phyloP scores from a whole-genome alignment of 495 filamentous ascomycete species.

The Aspergillus sclerotiicarbonarius region DNA sequence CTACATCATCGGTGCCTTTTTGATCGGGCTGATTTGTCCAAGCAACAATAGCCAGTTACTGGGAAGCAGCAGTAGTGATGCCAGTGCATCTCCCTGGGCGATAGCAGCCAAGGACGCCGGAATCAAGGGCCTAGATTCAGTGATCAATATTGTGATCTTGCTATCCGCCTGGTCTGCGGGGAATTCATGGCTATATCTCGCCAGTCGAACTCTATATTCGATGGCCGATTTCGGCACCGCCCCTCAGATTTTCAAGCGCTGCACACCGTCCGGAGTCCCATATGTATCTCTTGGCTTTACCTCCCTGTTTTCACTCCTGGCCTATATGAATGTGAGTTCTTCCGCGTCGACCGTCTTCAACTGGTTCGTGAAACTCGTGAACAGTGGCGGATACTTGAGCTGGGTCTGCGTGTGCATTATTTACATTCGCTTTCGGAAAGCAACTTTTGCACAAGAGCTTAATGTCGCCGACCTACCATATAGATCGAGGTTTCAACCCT shows the following conservation, averaged over 20 bases:
- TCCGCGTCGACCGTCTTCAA: conserved; percentile 19
- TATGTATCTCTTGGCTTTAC: conserved; percentile 26
- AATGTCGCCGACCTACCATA: conserved; percentile 37
- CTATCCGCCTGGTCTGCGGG: conserved; percentile 62
- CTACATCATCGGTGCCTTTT: conserved; percentile 70
- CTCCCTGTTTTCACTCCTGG: conserved; percentile 19
- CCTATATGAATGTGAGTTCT: conserved; percentile 22
- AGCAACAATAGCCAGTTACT: conserved; percentile 40
- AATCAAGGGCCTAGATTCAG: conserved; percentile 58
- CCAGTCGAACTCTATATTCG: conserved; percentile 55
- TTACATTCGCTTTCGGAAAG: conserved; percentile 54
- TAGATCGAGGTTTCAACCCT: conserved; percentile 44
- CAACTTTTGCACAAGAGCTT: conserved; percentile 41
- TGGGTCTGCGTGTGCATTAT: conserved; percentile 54
- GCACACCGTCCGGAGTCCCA: conserved; percentile 38
- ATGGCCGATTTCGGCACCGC: conserved; percentile 40
- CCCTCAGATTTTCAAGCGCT: conserved; percentile 32
- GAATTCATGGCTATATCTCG: conserved; percentile 73
- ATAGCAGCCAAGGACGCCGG: conserved; percentile 54
- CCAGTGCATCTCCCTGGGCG: conserved; percentile 55
- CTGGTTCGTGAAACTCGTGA: conserved; percentile 58
- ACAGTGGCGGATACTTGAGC: conserved; percentile 48
- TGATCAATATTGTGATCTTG: conserved; percentile 71
- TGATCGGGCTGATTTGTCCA: conserved; percentile 58
- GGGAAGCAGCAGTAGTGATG: too few relatives aligned